phyloP scores from a whole-genome alignment of 139 green algal genomes.

The Chara braunii region DNA sequence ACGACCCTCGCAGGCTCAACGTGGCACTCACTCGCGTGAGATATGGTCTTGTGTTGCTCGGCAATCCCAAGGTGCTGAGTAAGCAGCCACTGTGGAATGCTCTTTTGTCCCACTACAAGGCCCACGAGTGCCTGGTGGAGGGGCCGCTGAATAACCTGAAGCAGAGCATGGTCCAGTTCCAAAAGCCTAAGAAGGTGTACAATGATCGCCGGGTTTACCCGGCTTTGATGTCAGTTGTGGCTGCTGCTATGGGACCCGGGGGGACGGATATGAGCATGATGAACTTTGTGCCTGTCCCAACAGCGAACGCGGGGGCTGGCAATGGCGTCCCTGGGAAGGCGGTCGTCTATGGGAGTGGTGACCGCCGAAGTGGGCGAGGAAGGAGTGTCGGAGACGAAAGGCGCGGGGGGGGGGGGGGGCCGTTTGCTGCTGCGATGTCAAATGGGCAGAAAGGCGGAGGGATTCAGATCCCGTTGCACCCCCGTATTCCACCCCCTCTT shows the following conservation, averaged over 20 bases:
- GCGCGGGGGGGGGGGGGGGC: background rate
- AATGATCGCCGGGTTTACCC: conserved; percentile 12
- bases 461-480: no score
- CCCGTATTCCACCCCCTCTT: no score
- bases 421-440: background rate
- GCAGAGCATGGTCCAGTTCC: conserved; percentile 72
- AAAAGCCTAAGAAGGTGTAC: conserved; percentile 38
- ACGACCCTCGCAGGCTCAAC: conserved; percentile 89
- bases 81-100: conserved; percentile 78
- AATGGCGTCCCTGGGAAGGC: no score
- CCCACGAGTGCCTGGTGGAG: conserved; percentile 80
- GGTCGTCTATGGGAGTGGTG: no score
- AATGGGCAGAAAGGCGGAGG: no score
- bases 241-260: background rate
- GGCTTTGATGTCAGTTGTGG: no score
- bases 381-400: no score
- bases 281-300: conserved; percentile 7
- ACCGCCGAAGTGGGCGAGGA: conserved; percentile 10
- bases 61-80: conserved; percentile 73
- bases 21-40: conserved; percentile 85
- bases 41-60: conserved; percentile 84
- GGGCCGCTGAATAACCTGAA: conserved; percentile 85
- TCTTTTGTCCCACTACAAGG: conserved; percentile 80
- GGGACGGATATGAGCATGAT: no score
- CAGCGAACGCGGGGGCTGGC: conserved; percentile 5